phyloP scores from a whole-genome alignment of 2,329 filamentous ascomycete species.

The Verticillium dahliae region DNA sequence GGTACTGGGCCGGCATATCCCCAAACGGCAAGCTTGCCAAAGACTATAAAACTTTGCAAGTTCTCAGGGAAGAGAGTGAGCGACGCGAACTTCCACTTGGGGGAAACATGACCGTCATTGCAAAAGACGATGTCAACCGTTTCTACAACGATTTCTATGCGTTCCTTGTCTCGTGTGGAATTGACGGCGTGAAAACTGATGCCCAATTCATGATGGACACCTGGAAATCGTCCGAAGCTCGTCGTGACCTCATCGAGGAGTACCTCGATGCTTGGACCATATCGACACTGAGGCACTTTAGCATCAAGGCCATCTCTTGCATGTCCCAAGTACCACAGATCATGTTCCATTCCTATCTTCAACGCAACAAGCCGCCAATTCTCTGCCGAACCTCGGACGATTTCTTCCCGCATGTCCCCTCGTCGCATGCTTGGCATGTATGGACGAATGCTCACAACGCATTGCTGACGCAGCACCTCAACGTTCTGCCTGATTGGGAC shows the following conservation, averaged over 20 bases:
- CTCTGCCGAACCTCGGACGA: constrained; percentile 83
- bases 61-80: constrained; percentile 41
- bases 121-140: constrained; percentile 62
- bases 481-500: constrained; percentile 77
- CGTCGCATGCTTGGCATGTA: constrained; percentile 88
- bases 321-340: constrained; percentile 89
- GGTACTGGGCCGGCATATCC: constrained; percentile 89
- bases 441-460: constrained; percentile 91
- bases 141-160: constrained; percentile 91
- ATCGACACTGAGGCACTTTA: constrained; percentile 71
- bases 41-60: constrained; percentile 67
- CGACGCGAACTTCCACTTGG: constrained; percentile 43
- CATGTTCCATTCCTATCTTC: constrained; percentile 77
- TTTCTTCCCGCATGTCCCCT: constrained; percentile 78
- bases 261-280: constrained; percentile 87
- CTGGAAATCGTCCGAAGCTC: constrained; percentile 58
- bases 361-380: constrained; percentile 65
- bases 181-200: constrained; percentile 90
- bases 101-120: constrained; percentile 66
- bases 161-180: constrained; percentile 66
- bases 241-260: constrained; percentile 63
- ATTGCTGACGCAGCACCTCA: constrained; percentile 76
- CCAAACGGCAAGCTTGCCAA: constrained; percentile 66
- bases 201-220: constrained; percentile 85
- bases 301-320: constrained; percentile 76